Evolutionary conservation across 225 moss, liverwort and hornwort genomes (phyloP).

Genomic region (Polytrichum commune): DNA sequence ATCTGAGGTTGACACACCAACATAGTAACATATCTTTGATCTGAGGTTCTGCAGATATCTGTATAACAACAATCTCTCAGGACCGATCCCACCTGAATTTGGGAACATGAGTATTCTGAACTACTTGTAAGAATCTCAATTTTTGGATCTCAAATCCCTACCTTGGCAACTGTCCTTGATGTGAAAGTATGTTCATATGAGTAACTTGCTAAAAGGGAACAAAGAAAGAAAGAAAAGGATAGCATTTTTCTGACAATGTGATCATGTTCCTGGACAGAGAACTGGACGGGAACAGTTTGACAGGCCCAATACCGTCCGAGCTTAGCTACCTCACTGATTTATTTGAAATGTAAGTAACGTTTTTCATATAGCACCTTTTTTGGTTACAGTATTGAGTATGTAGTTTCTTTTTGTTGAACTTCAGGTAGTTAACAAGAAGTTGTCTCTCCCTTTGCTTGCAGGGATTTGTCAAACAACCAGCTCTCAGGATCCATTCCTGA

Average conservation of each 20-base stretch:
- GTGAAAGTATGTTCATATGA: too few relatives aligned
- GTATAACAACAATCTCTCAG: slow-evolving; percentile 16
- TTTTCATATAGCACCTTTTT: too few relatives aligned
- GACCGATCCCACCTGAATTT: slow-evolving; percentile 17
- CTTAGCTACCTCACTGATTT: slow-evolving; percentile 48
- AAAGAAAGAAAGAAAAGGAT: too few relatives aligned
- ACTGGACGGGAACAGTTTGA: slow-evolving; percentile 30
- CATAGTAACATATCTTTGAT: too few relatives aligned
- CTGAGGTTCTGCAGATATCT: slow-evolving; percentile 24
- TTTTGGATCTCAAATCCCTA: too few relatives aligned
- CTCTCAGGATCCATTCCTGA: slow-evolving; percentile 52
- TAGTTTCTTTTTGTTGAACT: too few relatives aligned
- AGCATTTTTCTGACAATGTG: too few relatives aligned
- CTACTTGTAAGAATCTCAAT: slow-evolving; percentile 12
- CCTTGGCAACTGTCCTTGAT: too few relatives aligned
- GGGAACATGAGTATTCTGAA: slow-evolving; percentile 18
- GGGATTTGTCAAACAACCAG: slow-evolving; percentile 50
- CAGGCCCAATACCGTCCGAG: slow-evolving; percentile 53
- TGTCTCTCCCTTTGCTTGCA: slow-evolving; percentile 7
- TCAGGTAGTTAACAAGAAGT: too few relatives aligned
- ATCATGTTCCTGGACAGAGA: slow-evolving; percentile 2
- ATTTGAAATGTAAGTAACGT: slow-evolving; percentile 48
- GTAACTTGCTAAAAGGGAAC: too few relatives aligned
- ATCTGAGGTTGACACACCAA: too few relatives aligned
- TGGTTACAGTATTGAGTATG: too few relatives aligned